Base-by-base conservation (phyloP, 441 rosid genomes). In the Metrosideros polymorpha region DNA sequence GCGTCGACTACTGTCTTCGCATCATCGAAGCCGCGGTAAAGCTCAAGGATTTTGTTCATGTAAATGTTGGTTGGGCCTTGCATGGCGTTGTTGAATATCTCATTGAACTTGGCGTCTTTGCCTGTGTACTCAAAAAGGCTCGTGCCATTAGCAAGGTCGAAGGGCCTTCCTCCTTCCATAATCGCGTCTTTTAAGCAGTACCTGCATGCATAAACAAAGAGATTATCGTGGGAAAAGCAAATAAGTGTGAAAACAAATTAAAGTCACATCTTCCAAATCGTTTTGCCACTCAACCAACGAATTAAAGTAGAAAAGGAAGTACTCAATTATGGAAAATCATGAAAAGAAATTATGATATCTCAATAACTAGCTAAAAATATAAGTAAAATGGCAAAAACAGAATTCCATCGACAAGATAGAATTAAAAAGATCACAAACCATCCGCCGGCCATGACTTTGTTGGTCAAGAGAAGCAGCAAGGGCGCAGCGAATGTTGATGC, bases 121-220 rank as follows among this genome's bases (percentile, higher is more conserved):
- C 66, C 32, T n/a, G 39, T 14, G 50, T 86, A 52, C 52, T 88
- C 84, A 29, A 82, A 88, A 25, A 53, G 4, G 12, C 29, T 19
- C 43, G 15, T 56, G n/a, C 83, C 84, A 43, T 86, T 71, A 4
- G 83, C 85, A 12, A 49, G 77, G 19, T 61, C 18, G 71, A 86
- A 88, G 6, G 82, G 50, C 12, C 32, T 47, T 14, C 82, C 57
- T 14, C 84, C 90, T 12, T 77, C 86, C 6, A 86, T 56, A 10
- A 86, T 75, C 12, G 86, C 90, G 53, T 84, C 86, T 30, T 53
- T 88, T 53, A 45, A 87, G 84, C 86, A 66, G 55, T 29, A 86
- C 76, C n/a, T 84, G 79, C 57, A 84, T 24, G 59, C 42, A 27
- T 83, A 49, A 32, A 83, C 24, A 22, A 49, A 32, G 9, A 47